Evolutionary conservation across 2,329 filamentous ascomycete species (phyloP).

Genomic region (Colletotrichum musicola): DNA sequence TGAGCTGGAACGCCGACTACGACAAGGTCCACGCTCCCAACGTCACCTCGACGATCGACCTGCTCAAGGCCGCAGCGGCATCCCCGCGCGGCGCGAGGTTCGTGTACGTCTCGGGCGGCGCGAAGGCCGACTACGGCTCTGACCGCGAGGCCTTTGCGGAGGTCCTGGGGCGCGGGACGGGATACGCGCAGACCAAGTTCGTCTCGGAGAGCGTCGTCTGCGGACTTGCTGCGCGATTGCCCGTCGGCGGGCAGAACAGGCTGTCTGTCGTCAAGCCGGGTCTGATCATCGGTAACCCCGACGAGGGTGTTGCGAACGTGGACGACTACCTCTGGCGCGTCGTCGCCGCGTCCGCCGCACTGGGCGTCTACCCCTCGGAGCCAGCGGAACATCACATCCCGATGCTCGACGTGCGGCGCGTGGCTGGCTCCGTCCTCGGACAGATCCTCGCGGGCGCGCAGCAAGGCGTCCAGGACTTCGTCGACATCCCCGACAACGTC

Average conservation of each 20-base stretch:
- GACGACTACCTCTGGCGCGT: conserved; percentile 41
- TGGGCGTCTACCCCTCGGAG: conserved; percentile 33
- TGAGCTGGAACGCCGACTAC: conserved; percentile 6
- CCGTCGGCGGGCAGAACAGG: conserved; percentile 31
- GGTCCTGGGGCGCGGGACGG: conserved; percentile 15
- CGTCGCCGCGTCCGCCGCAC: conserved; percentile 29
- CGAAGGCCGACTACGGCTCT: conserved; percentile 44
- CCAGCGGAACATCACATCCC: conserved; percentile 30
- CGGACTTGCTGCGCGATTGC: conserved; percentile 13
- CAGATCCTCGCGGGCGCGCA: conserved; percentile 14
- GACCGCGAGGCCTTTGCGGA: neutral
- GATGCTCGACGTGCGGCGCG: conserved; percentile 26
- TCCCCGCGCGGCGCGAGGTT: neutral
- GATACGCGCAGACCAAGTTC: conserved; percentile 39
- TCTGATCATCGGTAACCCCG: conserved; percentile 42
- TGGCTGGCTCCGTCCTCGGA: conserved; percentile 15
- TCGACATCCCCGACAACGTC: conserved; percentile 29
- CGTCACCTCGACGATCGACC: conserved; percentile 38
- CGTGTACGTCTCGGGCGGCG: neutral
- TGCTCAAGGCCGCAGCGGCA: conserved; percentile 36
- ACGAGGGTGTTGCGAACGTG: conserved; percentile 49
- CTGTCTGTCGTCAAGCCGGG: conserved; percentile 40
- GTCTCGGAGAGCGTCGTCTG: conserved; percentile 38
- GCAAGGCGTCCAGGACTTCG: conserved; percentile 16
- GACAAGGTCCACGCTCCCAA: neutral